Evolutionary conservation across 768 basidiomycete genomes (phyloP), one percentile per base, ranked within the genome.

Genomic region (Leccinum imitatum): DNA sequence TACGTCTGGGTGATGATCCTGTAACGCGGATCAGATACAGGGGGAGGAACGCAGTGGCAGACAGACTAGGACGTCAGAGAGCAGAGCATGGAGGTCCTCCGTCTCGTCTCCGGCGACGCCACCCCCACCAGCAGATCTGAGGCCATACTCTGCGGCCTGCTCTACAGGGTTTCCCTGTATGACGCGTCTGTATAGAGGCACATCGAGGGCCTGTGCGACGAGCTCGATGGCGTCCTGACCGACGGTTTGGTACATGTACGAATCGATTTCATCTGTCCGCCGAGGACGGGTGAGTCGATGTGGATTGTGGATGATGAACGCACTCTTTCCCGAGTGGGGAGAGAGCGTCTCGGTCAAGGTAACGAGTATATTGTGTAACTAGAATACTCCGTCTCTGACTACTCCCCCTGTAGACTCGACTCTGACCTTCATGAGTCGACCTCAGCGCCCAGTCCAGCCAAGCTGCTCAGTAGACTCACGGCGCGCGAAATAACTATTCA

Each of bases 241-340:
- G 27, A 99, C 95, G 19, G 96, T 98, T 73, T 99, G 97, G 74
- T 98, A 99, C 73, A 99, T 81, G 77, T 94, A 98, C 23, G 95
- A 98, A 75, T 99, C 95, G 68, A 98, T 85, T 79, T 99, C 97
- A 80, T 98, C 97, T 97, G 73, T 33, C 11, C n/a, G 31, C 41
- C 23, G 54, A 19, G 17, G n/a, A 56, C 59, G 27, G 35, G 64
- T 63, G 57, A 59, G 59, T 47, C 2, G 35, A 9, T 19, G 14
- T 4, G 52, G 50, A 15, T 23, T 25, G 59, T 23, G 60, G 31
- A 46, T 44, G 56, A 25, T 25, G 64, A 27, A 61, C 54, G 48
- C 19, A 95, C 96, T 95, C 85, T 89, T 90, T 67, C 93, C 95
- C 59, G 80, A 76, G 63, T 81, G 84, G 21, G 97, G 97, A 11